Base-by-base conservation (phyloP, 345 rosid species). In the Hibiscus syriacus region DNA sequence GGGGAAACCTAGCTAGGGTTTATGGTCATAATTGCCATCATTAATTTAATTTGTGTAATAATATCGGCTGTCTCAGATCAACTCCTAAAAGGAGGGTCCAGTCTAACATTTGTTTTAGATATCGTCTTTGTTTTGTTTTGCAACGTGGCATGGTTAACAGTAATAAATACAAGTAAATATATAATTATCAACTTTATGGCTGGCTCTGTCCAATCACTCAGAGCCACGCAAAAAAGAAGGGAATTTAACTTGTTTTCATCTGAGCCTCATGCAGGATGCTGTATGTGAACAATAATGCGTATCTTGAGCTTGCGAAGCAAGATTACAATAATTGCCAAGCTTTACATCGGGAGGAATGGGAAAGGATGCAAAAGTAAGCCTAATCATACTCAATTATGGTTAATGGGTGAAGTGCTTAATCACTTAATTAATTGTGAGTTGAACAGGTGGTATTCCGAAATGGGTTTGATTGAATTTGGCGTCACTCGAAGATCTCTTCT, bases 311-410 rank as follows among this genome's bases (percentile, higher is more conserved):
- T 6, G 98, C 99, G 41, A 92, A 84, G 72, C 79, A 83, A 46
- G 99, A 92, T 71, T 94, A 77, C 89, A 89, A 86, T 83, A 73
- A 65, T 22, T 91, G 98, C 82, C 98, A 94, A 79, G 87, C 87
- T 46, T 27, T 83, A 55, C 97, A 91, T 64, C 84, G 65, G 23
- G 71, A 70, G 27, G 99, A 94, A 74, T 92, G 90, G 97, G 73
- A 84, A 66, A 66, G 55, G 29, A 73, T 94, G 71, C 95, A 80
- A 70, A 84, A 80, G 99, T 94, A 87, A 74, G 80, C 25, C 8
- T 12, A 11, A 36, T 6, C 38, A n/a, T n/a, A n/a, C n/a, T 6
- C n/a, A 48, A 48, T 48, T 16, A 12, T n/a, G 6, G 20, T 49
- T 49, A 46, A 20, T 19, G 14, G 46, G 32, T n/a, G 32, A 29